phyloP scores from a whole-genome alignment of 1,284 basidiomycete species.

The Polyporus tsugae region DNA sequence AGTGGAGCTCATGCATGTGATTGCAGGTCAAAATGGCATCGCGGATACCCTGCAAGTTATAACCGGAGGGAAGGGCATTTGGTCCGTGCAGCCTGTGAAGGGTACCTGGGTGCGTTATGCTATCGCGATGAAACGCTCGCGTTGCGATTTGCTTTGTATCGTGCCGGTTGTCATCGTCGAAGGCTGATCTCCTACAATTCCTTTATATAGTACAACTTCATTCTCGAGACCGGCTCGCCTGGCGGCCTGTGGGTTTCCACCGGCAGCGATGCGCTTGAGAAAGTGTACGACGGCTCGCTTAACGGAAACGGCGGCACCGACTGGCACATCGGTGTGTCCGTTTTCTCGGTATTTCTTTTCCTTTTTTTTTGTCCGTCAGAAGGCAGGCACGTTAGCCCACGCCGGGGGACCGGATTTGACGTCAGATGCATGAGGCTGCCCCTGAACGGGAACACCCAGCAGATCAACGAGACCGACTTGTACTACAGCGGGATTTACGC shows the following conservation, averaged over 20 bases:
- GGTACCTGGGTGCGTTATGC: constrained; percentile 36
- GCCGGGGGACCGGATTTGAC: constrained; percentile 4
- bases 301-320: constrained; percentile 40
- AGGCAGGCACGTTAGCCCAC: constrained; percentile 6
- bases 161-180: background rate
- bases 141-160: background rate
- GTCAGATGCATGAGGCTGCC: constrained; percentile 39
- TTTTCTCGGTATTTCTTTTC: background rate
- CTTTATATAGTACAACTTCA: constrained; percentile 39
- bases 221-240: constrained; percentile 37
- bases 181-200: background rate
- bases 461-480: constrained; percentile 40
- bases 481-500: constrained; percentile 40
- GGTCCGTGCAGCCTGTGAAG: constrained; percentile 39
- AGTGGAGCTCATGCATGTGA: constrained; percentile 7
- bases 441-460: constrained; percentile 34
- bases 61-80: constrained; percentile 38
- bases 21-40: constrained; percentile 36
- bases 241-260: constrained; percentile 42
- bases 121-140: background rate
- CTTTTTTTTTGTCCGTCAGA: background rate
- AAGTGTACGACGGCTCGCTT: constrained; percentile 38
- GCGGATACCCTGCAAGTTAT: constrained; percentile 39
- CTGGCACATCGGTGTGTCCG: constrained; percentile 38
- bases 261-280: constrained; percentile 34